phyloP scores from a whole-genome alignment of 176 grass and related monocot genomes.

The Triticum dicoccoides region DNA sequence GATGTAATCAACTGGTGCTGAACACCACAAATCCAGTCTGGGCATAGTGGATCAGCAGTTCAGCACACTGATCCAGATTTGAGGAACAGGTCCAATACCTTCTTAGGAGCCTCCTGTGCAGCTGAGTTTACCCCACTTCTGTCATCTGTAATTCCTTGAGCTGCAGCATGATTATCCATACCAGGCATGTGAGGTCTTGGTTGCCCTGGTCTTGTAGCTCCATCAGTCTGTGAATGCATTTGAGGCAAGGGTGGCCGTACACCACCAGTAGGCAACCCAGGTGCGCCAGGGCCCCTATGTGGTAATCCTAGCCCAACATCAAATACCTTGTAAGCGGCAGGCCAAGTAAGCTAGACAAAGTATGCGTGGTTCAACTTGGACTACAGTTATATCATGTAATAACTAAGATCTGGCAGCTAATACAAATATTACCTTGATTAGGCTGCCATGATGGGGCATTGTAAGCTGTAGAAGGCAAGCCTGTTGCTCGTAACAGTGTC shows the following conservation, averaged over 20 bases:
- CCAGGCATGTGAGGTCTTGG: slow-evolving; percentile 54
- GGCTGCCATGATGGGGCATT: slow-evolving; percentile 75
- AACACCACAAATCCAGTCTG: slow-evolving; percentile 16
- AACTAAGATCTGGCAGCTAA: slow-evolving; percentile 4
- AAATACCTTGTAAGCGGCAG: slow-evolving; percentile 27
- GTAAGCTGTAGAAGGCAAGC: slow-evolving; percentile 82
- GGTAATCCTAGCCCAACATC: slow-evolving; percentile 49
- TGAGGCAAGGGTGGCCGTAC: slow-evolving; percentile 63
- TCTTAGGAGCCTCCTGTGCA: slow-evolving; percentile 61
- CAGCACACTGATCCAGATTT: not conserved
- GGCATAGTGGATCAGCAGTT: slow-evolving; percentile 25
- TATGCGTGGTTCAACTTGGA: not conserved
- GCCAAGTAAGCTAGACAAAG: slow-evolving; percentile 16
- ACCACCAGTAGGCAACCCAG: slow-evolving; percentile 44
- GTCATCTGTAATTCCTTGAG: slow-evolving; percentile 51
- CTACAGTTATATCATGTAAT: not conserved
- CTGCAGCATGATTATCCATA: slow-evolving; percentile 56
- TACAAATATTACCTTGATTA: slow-evolving; percentile 52
- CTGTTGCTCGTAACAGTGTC: slow-evolving; percentile 64
- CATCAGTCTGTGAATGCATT: slow-evolving; percentile 60
- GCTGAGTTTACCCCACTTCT: slow-evolving; percentile 41
- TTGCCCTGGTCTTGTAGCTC: slow-evolving; percentile 44
- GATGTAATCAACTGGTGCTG: not conserved
- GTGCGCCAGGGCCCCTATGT: slow-evolving; percentile 54
- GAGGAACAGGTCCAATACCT: slow-evolving; percentile 40